Percentiles rank a stretch among this genome's conserved stretches.
Conservation (phyloP, 1,284 basidiomycete species). For the Ceratobasidium sp. region DNA sequence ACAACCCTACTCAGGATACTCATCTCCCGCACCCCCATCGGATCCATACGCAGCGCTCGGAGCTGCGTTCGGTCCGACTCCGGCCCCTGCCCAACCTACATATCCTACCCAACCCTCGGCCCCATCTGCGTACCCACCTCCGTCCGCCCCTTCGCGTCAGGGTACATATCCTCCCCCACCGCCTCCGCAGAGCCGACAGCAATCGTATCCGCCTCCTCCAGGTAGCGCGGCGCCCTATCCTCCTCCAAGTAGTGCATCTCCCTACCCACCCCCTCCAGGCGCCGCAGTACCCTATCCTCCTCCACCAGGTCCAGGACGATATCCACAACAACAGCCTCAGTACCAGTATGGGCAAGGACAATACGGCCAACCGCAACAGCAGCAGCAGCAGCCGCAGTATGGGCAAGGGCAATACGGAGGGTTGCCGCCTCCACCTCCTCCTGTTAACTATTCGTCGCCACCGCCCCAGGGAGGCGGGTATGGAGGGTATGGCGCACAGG, state of each 20-base stretch:
- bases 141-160: conserved; percentile 55
- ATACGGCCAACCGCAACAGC: conserved; percentile 39
- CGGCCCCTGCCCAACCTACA: conserved; percentile 53
- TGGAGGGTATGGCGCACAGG: conserved; percentile 34
- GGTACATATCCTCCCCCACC: conserved; percentile 58
- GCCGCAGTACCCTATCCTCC: conserved; percentile 5
- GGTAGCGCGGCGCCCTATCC: not conserved
- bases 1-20: conserved; percentile 38
- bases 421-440: conserved; percentile 31
- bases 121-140: conserved; percentile 41
- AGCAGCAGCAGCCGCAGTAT: conserved; percentile 50
- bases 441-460: conserved; percentile 36
- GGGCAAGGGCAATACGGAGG: conserved; percentile 42
- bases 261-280: conserved; percentile 30
- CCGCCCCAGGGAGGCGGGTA: conserved; percentile 24
- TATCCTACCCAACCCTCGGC: conserved; percentile 51
- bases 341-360: conserved; percentile 26
- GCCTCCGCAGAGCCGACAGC: conserved; percentile 49
- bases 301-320: conserved; percentile 8
- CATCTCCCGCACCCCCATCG: conserved; percentile 41
- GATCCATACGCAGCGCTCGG: conserved; percentile 49
- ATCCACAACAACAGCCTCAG: conserved; percentile 37
- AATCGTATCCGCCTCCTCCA: conserved; percentile 8
- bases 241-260: not conserved
- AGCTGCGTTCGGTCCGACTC: conserved; percentile 7